Conservation (phyloP, 768 basidiomycete genomes). For the Auricularia sp. region DNA sequence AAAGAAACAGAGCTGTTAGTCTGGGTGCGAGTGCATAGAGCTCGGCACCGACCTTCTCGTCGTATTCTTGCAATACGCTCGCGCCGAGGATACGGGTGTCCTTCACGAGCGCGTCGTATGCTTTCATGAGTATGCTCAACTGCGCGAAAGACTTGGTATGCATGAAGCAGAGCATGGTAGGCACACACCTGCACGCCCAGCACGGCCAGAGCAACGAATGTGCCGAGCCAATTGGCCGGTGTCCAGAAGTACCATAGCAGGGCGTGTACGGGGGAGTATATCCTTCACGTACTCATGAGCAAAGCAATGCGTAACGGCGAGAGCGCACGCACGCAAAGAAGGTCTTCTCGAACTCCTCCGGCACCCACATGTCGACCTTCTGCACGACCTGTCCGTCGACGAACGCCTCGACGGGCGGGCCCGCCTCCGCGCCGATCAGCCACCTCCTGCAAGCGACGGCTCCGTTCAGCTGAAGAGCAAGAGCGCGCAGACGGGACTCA, state of each 20-base stretch:
- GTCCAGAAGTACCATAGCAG: conserved; percentile 64
- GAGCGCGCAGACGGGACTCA: neutral
- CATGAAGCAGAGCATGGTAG: neutral
- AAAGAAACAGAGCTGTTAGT: neutral
- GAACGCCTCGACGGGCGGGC: neutral
- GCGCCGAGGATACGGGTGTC: conserved; percentile 66
- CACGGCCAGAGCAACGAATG: conserved; percentile 56
- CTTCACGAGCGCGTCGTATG: conserved; percentile 58
- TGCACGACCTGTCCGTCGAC: conserved; percentile 32
- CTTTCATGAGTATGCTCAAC: conserved; percentile 40
- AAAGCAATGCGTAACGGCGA: neutral
- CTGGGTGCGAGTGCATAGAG: neutral
- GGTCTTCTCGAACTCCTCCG: conserved; percentile 58
- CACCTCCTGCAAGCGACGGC: neutral
- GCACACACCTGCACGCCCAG: conserved; percentile 52
- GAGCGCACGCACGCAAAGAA: conserved; percentile 36
- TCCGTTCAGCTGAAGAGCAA: neutral
- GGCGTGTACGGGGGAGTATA: conserved; percentile 73
- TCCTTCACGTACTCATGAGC: conserved; percentile 16
- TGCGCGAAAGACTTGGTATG: conserved; percentile 16
- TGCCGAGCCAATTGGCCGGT: conserved; percentile 67
- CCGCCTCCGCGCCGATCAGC: neutral
- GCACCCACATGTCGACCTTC: conserved; percentile 70
- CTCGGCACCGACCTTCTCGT: conserved; percentile 49
- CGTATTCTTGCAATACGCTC: conserved; percentile 80